These are phyloP conservation scores for Sarocladiaceae sp. DNA, from an alignment of 2,329 filamentous ascomycete species.

Conservation along the genomic window DNA sequence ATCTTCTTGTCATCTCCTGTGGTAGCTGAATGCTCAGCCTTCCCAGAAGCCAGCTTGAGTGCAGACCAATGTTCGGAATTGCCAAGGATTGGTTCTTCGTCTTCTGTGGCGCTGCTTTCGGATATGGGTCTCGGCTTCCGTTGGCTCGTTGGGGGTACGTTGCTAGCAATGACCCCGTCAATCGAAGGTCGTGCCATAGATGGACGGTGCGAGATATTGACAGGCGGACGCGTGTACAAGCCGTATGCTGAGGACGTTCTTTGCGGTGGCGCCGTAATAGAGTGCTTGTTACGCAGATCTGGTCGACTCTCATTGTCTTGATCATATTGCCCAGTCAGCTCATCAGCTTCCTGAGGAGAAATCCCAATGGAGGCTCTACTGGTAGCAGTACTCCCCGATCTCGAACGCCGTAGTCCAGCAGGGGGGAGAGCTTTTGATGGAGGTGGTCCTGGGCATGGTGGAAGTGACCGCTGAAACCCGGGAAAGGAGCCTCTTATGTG, in stretches of 20 bases:
- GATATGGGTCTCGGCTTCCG: neutral
- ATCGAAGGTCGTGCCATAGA: conserved; percentile 5
- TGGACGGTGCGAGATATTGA: neutral
- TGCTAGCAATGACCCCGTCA: conserved; percentile 2
- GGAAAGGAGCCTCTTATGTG: conserved; percentile 10
- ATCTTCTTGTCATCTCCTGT: neutral
- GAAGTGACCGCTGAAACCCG: conserved; percentile 7
- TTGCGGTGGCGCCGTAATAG: neutral
- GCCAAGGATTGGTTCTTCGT: conserved; percentile 6
- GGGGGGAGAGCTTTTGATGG: conserved; percentile 1
- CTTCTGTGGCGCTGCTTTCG: neutral
- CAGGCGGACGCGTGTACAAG: neutral
- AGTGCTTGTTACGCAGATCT: neutral
- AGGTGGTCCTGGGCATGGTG: neutral
- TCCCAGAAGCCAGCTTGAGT: neutral
- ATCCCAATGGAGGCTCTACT: neutral
- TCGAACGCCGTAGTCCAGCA: neutral
- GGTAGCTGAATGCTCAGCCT: neutral
- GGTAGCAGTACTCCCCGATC: neutral
- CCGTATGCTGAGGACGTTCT: conserved; percentile 3
- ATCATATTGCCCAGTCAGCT: neutral
- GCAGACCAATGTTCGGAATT: neutral
- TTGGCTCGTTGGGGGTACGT: neutral
- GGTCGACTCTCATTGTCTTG: neutral
- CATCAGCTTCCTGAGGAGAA: neutral